Percentiles rank a stretch among this genome's conserved stretches.
phyloP scores from a whole-genome alignment of 129 eudicot species.

The Centaurea solstitialis region DNA sequence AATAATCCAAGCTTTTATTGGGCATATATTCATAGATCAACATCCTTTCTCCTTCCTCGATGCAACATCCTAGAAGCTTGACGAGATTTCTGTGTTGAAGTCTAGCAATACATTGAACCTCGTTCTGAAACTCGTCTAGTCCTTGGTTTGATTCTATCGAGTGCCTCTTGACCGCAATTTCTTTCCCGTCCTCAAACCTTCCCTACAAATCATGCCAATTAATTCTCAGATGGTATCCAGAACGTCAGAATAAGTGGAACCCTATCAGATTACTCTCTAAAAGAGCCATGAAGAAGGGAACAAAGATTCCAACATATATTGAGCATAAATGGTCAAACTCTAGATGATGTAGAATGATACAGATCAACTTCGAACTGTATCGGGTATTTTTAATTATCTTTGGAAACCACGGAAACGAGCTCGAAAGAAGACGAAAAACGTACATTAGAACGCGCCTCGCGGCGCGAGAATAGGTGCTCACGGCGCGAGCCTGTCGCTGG shows the following conservation, averaged over 20 bases:
- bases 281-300: background rate
- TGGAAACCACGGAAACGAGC: too few relatives aligned
- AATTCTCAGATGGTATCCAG: background rate
- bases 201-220: conserved; percentile 31
- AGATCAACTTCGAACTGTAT: too few relatives aligned
- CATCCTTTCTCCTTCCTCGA: conserved; percentile 37
- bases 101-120: conserved; percentile 42
- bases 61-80: conserved; percentile 50
- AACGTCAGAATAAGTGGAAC: background rate
- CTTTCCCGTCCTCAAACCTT: conserved; percentile 38
- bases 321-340: background rate
- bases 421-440: too few relatives aligned
- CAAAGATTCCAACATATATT: background rate
- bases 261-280: background rate
- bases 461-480: too few relatives aligned
- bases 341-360: background rate
- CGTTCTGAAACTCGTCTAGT: conserved; percentile 39
- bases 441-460: too few relatives aligned
- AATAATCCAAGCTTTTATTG: conserved; percentile 44
- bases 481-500: too few relatives aligned
- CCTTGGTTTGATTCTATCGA: conserved; percentile 47
- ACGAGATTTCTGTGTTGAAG: conserved; percentile 54
- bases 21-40: conserved; percentile 48
- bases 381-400: too few relatives aligned
- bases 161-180: conserved; percentile 43